Conservation (phyloP, 1,284 basidiomycete genomes). For the Apiotrichum siamense region DNA sequence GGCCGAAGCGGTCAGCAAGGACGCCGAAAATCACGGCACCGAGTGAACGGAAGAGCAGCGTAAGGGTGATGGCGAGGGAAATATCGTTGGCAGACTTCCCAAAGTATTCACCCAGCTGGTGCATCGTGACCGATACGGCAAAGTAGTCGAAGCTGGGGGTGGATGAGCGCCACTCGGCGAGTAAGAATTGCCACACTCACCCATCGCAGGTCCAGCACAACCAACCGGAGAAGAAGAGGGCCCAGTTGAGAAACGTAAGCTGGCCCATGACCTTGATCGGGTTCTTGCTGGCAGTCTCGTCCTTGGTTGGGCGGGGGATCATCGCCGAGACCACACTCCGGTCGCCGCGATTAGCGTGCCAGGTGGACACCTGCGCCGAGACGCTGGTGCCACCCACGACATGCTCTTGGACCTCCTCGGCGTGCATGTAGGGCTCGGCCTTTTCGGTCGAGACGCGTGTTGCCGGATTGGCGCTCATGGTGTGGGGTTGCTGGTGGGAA, state of each 20-base stretch:
- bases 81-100: conserved; percentile 25
- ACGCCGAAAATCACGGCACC: conserved; percentile 79
- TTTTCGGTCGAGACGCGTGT: too few species aligned
- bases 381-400: conserved; percentile 1
- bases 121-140: conserved; percentile 42
- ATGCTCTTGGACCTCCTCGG: too few species aligned
- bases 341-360: conserved; percentile 34
- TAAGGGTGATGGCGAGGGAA: conserved; percentile 82
- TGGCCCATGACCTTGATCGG: conserved; percentile 44
- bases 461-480: too few species aligned
- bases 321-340: conserved; percentile 21
- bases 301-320: conserved; percentile 22
- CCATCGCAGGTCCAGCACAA: conserved; percentile 56
- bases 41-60: conserved; percentile 78
- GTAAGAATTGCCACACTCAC: too few species aligned
- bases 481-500: too few species aligned
- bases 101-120: conserved; percentile 51
- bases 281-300: conserved; percentile 27
- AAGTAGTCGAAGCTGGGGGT: conserved; percentile 24
- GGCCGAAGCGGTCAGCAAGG: conserved; percentile 75
- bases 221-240: conserved; percentile 53
- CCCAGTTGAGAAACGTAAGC: conserved; percentile 50
- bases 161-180: neutral
- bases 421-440: too few species aligned
- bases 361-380: conserved; percentile 30